Evolutionary conservation across 176 grass and related monocot species (phyloP), one percentile per base, ranked within the genome.

Genomic region (Oryza glumipatula): DNA sequence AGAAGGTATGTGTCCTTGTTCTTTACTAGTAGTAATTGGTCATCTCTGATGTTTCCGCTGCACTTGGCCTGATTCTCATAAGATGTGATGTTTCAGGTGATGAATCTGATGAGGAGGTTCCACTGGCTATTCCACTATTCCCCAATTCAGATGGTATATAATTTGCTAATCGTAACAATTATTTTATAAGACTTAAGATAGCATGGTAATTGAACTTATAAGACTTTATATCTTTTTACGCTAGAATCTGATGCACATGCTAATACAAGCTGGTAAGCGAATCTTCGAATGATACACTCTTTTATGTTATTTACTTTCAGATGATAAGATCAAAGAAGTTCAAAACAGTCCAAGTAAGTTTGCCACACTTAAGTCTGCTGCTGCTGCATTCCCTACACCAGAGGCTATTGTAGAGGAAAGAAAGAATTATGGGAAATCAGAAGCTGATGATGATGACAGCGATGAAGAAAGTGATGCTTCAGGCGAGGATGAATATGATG

Each of bases 281-380:
- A 84, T 47, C 35, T 38, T 80, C 64, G 4, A 75, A 46, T 17
- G 14, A 81, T 30, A 6, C 23, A 23, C 80, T 51, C 85, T 70
- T 73, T 49, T 82, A 88, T 54, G 47, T 77, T 89, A 43, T 84
- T 66, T 87, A 87, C 61, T 60, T 70, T 76, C 79, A 65, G 77
- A n/a, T 82, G 87, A 76, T 83, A 91, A 82, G 73, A 52, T 63
- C 32, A 88, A 80, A 56, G 84, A 81, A 69, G 67, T 76, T 67
- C 81, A 86, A 85, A 24, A 47, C 47, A 83, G 71, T 86, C 19
- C 82, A 43, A 85, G 81, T 44, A 86, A 82, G 54, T n/a, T 73
- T 74, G 12, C 69, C 73, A 60, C 10, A 73, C 56, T 44, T 52
- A 76, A 43, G 56, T 11, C 77, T 61, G 49, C 70, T 76, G 65